Percentiles rank a stretch among this genome's conserved stretches.
These are phyloP conservation scores for Myrica gale DNA, from an alignment of 306 rosid species.

Conservation along the genomic window DNA sequence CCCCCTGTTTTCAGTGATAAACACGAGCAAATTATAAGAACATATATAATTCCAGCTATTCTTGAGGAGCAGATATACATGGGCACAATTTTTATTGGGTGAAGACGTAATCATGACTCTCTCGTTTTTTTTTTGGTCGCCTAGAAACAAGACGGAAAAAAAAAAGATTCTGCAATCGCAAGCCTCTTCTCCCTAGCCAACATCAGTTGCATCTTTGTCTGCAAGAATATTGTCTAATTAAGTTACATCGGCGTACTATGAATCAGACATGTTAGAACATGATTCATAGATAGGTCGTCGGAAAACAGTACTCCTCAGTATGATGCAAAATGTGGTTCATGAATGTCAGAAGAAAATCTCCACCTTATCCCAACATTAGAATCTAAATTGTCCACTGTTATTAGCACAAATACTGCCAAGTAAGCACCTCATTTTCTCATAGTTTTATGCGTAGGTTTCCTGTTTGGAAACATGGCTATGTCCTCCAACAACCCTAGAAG, in stretches of 20 bases:
- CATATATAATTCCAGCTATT: no score
- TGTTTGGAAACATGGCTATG: conserved; percentile 55
- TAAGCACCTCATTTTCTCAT: conserved; percentile 20
- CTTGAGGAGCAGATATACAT: no score
- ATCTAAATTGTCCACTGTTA: conserved; percentile 65
- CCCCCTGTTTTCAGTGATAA: no score
- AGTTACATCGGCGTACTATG: conserved; percentile 9
- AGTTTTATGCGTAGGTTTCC: conserved; percentile 55
- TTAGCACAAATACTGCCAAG: conserved; percentile 52
- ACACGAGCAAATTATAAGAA: no score
- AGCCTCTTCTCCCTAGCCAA: background rate
- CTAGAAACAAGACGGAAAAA: background rate
- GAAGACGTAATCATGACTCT: no score
- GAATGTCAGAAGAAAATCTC: conserved; percentile 61
- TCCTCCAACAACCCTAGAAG: conserved; percentile 35
- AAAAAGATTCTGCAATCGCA: background rate
- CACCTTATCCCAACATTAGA: conserved; percentile 54
- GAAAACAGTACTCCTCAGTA: conserved; percentile 5
- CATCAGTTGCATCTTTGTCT: conserved; percentile 28
- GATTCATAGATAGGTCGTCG: background rate
- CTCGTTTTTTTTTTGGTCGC: no score
- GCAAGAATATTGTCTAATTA: conserved; percentile 13
- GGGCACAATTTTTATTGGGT: no score
- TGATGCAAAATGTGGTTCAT: conserved; percentile 49
- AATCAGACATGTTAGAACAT: conserved; percentile 43